Base-by-base conservation (phyloP, 139 green algal genomes). In the Pseudopediastrum boryanum region DNA sequence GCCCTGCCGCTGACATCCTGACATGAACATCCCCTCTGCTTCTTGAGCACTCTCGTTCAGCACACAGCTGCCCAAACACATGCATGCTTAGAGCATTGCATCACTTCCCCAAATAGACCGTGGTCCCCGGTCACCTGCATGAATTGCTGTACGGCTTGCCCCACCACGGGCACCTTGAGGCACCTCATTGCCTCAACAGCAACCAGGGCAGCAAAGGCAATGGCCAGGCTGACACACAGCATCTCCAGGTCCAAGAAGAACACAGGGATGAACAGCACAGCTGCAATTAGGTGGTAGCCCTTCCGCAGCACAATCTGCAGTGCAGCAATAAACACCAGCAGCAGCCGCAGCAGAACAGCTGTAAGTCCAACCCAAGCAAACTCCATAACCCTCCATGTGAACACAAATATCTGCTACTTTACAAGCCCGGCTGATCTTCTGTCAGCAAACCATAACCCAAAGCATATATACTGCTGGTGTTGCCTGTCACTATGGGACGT, bases 271-370 rank as follows among this genome's bases (percentile, higher is more conserved):
- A 96, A 96, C 35, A 96, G 87, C 36, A 82, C 64, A 3, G 91
- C 64, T 2, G 90, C 90, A 44, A 96, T 67, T 23, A 95, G 61
- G 68, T 96, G 92, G 79, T 95, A 96, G 12, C 88, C 92, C 85
- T 96, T 94, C 61, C 90, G 83, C 61, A 90, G 68, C 42, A 85
- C 61, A 42, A 83, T 85, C 74, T 86, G 54, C 71, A 70, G 3
- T 10, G 13, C 41, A 13, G 2, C 4, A 27, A 33, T 64, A 23
- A 59, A 43, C 58, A 73, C 16, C 39, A 44, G 36, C 10, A n/a
- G n/a, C n/a, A n/a, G n/a, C n/a, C n/a, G n/a, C n/a, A n/a, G n/a
- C n/a, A n/a, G n/a, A n/a, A n/a, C 44, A n/a, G 31, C 27, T 41
- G 23, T 23, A 39, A 27, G 33, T 36, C 27, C 27, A 39, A 43